Evolutionary conservation across 257 asterid species (phyloP), one percentile per base, ranked within the genome.

Genomic region (Solanum sejunctum): DNA sequence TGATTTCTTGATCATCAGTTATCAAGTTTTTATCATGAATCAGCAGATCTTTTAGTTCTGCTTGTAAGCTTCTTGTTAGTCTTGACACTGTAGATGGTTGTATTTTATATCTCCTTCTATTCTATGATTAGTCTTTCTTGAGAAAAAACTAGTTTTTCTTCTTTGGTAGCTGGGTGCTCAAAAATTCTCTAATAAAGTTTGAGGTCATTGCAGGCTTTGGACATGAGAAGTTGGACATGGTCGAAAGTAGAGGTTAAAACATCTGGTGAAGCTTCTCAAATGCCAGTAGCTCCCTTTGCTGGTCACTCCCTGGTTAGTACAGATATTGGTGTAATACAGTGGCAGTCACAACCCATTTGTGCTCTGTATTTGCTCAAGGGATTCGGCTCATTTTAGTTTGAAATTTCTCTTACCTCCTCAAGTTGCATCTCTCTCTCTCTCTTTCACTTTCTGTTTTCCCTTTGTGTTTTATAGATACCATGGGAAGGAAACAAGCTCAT

Each of bases 401-500:
- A 77, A 77, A 49, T 51, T 26, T 28, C 82, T 51, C 82, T 77
- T 51, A 15, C 47, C 47, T 49, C 82, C 26, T 77, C 57, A 28
- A 77, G 72, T 16, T 67, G n/a, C 36, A 16, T 55, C 36, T 20
- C 71, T 60, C 10, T 49, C 84, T 32, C 57, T 67, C 52, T 28
- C 17, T 54, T 11, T 67, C 13, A 6, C 15, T 49, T 51, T 51
- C 57, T 15, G 84, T 55, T 72, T 85, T 32, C 52, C 83, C 84
- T 49, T 85, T 57, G 85, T 63, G 23, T 16, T 39, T 88, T 84
- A 18, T 84, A 97, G 99, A 93, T 95, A 87, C 93, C 98, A 18
- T 94, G 98, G 98, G 95, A 90, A 54, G 98, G 98, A 88, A 92
- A 89, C 86, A 92, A 93, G 93, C 97, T 97, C 91, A 94, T 97